A percentile compares a stretch with the other conserved stretches of the same genome.
Evolutionary conservation across 257 asterid species (phyloP).

Genomic region (Solanum bulbocastanum): DNA sequence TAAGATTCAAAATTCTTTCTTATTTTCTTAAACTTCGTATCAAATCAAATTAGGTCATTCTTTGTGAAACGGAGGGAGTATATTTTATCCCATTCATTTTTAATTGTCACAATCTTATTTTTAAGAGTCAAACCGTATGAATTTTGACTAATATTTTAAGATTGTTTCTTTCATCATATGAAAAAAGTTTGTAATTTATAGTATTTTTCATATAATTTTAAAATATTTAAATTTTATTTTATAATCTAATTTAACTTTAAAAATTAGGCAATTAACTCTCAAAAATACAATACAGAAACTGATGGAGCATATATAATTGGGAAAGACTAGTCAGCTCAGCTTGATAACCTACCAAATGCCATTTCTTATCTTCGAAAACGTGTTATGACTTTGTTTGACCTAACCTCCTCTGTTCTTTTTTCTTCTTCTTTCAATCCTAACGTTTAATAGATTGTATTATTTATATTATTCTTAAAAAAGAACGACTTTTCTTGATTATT

Average conservation of each 20-base stretch:
- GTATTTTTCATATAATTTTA: background rate
- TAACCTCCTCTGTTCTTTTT: background rate
- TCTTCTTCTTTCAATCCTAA: background rate
- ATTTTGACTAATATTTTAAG: background rate
- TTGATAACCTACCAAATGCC: background rate
- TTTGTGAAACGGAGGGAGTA: too few species aligned
- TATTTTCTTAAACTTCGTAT: too few species aligned
- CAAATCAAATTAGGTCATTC: too few species aligned
- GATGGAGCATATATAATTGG: background rate
- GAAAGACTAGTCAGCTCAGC: background rate
- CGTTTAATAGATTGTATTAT: background rate
- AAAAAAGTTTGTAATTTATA: too few species aligned
- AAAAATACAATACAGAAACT: background rate
- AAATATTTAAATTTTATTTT: background rate
- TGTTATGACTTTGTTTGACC: background rate
- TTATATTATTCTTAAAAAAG: background rate
- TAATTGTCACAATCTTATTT: background rate
- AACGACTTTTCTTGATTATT: background rate
- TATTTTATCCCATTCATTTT: background rate
- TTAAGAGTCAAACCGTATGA: rapidly evolving
- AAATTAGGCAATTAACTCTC: background rate
- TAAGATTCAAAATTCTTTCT: too few species aligned
- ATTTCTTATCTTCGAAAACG: background rate
- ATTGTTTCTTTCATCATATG: background rate
- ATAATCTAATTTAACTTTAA: background rate